Base-by-base conservation (phyloP, 345 rosid genomes). In the Alliaria petiolata region DNA sequence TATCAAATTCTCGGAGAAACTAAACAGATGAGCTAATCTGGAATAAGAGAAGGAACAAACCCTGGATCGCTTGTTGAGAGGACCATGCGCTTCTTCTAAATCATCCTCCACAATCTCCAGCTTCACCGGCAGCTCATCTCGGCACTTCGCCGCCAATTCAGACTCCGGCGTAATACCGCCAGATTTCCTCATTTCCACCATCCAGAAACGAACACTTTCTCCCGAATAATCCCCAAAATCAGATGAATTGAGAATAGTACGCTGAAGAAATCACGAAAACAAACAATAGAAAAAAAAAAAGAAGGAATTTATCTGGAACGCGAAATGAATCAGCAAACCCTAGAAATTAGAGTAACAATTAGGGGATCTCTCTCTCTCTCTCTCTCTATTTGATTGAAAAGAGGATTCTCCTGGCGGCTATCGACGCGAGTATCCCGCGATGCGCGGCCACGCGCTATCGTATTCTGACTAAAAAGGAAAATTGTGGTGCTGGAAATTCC, bases 41-140 rank as follows among this genome's bases (percentile, higher is more conserved):
- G 81, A 45, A 76, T 78, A 40, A 80, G 67, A 72, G 79, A 45
- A 30, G 77, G 60, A 68, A 83, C 50, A 84, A 39, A 77, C 64
- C 85, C 73, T 90, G 44, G 93, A 81, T 78, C 97, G 87, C 84
- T 95, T 92, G 71, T 52, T 75, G 74, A 78, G 83, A 77, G 92
- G 91, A 25, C 83, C 90, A 33, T 83, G 75, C 62, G 82, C 86
- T 67, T 92, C 99, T 76, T 87, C 95, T 68, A 85, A 79, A 34
- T 82, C 60, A 64, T 92, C 96, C 63, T 88, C 96, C 0, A 42
- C 79, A 78, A 89, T 83, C 93, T 92, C 99, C 42, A 86, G 79
- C 80, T 92, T 95, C 73, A 95, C 97, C 82, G 91, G 85, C 10
- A 74, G 61, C 81, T 83, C 86, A 67, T 76, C 83, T 51, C 77